phyloP scores from a whole-genome alignment of 1,284 basidiomycete species.

The Malassezia japonica region DNA sequence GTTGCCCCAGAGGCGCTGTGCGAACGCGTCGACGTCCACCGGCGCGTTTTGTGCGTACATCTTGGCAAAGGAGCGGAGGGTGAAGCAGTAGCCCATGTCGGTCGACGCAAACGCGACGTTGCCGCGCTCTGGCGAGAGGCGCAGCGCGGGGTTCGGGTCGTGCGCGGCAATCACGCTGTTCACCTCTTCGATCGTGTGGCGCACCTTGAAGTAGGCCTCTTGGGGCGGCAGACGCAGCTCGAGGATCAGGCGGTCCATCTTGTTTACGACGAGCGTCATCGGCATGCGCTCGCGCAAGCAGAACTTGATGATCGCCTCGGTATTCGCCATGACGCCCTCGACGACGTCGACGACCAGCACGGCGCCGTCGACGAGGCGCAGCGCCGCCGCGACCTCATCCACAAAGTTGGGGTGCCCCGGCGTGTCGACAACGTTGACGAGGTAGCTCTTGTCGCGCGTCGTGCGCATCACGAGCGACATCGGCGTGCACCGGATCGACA shows the following conservation, averaged over 20 bases:
- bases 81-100: slow-evolving; percentile 96
- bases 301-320: slow-evolving; percentile 33
- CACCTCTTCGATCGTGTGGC: slow-evolving; percentile 96
- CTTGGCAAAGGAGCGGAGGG: slow-evolving; percentile 81
- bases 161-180: slow-evolving; percentile 63
- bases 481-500: slow-evolving; percentile 92
- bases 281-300: slow-evolving; percentile 57
- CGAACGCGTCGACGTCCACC: slow-evolving; percentile 56
- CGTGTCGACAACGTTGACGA: slow-evolving; percentile 89
- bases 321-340: slow-evolving; percentile 43
- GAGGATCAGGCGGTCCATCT: slow-evolving; percentile 91
- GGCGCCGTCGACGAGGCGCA: slow-evolving; percentile 84
- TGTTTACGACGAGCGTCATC: slow-evolving; percentile 90
- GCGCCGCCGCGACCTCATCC: slow-evolving; percentile 82
- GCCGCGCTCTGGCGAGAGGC: slow-evolving; percentile 83
- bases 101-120: slow-evolving; percentile 96
- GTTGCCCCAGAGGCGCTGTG: slow-evolving; percentile 91
- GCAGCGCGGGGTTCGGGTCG: slow-evolving; percentile 73
- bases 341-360: slow-evolving; percentile 59
- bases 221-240: slow-evolving; percentile 89
- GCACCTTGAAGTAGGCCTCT: slow-evolving; percentile 97
- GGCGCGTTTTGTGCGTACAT: slow-evolving; percentile 78
- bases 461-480: slow-evolving; percentile 83
- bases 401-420: slow-evolving; percentile 93
- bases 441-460: slow-evolving; percentile 83